These are phyloP conservation scores for Platanthera guangdongensis DNA, from an alignment of 106 monocot genomes.

Conservation along the genomic window DNA sequence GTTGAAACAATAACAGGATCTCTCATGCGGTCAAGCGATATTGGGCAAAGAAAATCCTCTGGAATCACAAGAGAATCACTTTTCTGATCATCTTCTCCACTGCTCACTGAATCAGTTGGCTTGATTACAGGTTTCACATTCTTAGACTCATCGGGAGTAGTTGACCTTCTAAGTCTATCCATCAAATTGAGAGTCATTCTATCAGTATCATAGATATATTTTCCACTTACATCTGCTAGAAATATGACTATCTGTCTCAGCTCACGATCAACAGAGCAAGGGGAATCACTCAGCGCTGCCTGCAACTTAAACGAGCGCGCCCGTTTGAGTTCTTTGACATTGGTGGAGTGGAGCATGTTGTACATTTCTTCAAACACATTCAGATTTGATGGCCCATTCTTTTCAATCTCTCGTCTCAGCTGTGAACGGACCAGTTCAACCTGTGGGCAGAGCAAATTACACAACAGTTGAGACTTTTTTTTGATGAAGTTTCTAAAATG, in stretches of 20 bases:
- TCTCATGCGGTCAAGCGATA: constrained; percentile 66
- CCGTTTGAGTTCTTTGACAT: constrained; percentile 14
- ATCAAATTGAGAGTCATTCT: constrained; percentile 21
- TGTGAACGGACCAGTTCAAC: constrained; percentile 58
- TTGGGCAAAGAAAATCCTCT: constrained; percentile 63
- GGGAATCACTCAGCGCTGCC: constrained; percentile 1
- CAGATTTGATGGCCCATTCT: constrained; percentile 32
- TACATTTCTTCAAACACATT: constrained; percentile 54
- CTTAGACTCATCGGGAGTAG: constrained; percentile 4
- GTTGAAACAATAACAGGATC: constrained; percentile 74
- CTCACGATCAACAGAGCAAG: constrained; percentile 12
- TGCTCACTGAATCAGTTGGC: constrained; percentile 7
- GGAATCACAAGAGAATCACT: constrained; percentile 38
- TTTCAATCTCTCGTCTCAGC: constrained; percentile 50
- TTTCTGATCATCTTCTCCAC: constrained; percentile 30
- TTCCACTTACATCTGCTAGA: constrained; percentile 40
- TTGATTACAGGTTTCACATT: constrained; percentile 7
- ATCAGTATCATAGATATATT: constrained; percentile 21
- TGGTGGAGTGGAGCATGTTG: constrained; percentile 15
- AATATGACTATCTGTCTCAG: constrained; percentile 24
- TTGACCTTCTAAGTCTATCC: constrained; percentile 13
- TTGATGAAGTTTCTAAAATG: background rate
- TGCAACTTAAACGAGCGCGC: constrained; percentile 8
- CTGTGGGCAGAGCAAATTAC: constrained; percentile 11
- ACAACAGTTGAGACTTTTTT: background rate